Percentiles rank a stretch among this genome's conserved stretches.
Evolutionary conservation across 1,139 yeast genomes (phyloP).

Genomic region (Debaryomycetaceae sp.): DNA sequence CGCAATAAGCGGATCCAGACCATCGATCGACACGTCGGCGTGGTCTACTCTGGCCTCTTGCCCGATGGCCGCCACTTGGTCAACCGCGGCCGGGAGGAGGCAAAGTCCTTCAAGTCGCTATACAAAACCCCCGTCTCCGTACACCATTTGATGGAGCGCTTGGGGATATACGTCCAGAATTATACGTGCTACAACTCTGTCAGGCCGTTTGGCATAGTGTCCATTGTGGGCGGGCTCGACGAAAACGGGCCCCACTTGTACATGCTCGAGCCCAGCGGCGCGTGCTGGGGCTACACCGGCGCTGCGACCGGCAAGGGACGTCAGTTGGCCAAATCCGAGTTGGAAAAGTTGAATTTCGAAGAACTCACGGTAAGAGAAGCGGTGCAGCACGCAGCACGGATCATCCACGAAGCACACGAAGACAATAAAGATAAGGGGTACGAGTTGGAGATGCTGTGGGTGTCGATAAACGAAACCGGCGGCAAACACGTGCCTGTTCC

Average conservation of each 20-base stretch:
- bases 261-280: conserved; percentile 97
- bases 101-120: conserved; percentile 63
- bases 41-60: conserved; percentile 84
- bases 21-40: conserved; percentile 88
- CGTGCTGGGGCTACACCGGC: conserved; percentile 94
- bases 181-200: conserved; percentile 94
- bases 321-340: conserved; percentile 90
- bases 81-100: conserved; percentile 87
- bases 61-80: conserved; percentile 97
- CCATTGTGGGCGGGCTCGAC: conserved; percentile 91
- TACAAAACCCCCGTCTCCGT: conserved; percentile 73
- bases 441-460: conserved; percentile 90
- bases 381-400: conserved; percentile 85
- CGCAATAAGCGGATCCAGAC: conserved; percentile 86
- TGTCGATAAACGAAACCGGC: conserved; percentile 56
- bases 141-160: conserved; percentile 74
- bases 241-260: conserved; percentile 81
- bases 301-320: conserved; percentile 98
- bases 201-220: conserved; percentile 90
- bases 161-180: conserved; percentile 90
- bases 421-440: conserved; percentile 96
- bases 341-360: conserved; percentile 77
- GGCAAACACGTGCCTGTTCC: conserved; percentile 81
- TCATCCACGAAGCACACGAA: conserved; percentile 89
- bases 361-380: conserved; percentile 69